These are phyloP conservation scores for Hansenula lynferdii DNA, from an alignment of 1,139 yeast genomes.

Conservation along the genomic window DNA sequence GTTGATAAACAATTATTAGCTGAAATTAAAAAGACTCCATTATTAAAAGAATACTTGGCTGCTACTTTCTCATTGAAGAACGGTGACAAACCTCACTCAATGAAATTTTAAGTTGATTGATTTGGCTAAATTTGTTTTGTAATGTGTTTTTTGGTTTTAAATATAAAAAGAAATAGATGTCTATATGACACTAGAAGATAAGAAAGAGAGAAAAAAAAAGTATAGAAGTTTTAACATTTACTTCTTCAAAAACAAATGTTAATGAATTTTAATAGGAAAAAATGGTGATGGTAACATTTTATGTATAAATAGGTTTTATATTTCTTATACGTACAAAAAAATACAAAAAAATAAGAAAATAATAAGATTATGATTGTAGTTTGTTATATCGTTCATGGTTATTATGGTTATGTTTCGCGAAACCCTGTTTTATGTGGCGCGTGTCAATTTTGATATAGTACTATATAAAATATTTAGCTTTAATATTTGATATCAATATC, in stretches of 20 bases:
- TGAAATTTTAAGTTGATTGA: constrained; percentile 87
- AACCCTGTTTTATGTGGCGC: no score
- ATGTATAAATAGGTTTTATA: constrained; percentile 7
- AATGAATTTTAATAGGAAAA: constrained; percentile 3
- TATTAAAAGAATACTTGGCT: constrained; percentile 88
- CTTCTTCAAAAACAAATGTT: neutral
- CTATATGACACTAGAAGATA: neutral
- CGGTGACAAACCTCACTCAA: constrained; percentile 93
- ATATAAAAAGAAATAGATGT: neutral
- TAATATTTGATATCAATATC: neutral
- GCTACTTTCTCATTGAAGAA: constrained; percentile 87
- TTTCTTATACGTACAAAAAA: constrained; percentile 1
- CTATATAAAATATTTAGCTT: no score
- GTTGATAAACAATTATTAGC: constrained; percentile 83
- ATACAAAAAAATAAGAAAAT: constrained; percentile 4
- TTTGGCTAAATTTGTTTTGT: no score
- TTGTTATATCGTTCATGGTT: no score
- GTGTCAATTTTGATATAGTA: no score
- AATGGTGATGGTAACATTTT: constrained; percentile 5
- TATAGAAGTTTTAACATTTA: no score
- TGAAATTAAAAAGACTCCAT: constrained; percentile 89
- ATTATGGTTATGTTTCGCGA: no score
- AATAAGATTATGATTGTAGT: neutral
- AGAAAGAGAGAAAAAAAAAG: no score
- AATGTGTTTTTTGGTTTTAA: neutral